phyloP scores from a whole-genome alignment of 108 stramenopile genomes.

The Conticribra guillardii region DNA sequence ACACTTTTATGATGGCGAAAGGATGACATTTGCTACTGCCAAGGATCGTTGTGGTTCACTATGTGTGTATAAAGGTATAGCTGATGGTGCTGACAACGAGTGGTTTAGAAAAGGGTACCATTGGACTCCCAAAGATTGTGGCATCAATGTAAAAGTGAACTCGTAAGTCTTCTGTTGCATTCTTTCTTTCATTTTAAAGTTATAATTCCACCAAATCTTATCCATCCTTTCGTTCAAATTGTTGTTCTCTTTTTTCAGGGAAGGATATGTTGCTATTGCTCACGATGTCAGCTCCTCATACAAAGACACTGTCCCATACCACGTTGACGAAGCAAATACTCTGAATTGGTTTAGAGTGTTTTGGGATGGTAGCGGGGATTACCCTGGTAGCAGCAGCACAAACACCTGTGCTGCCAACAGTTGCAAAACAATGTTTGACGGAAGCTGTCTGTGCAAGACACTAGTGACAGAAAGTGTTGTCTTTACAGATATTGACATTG shows the following conservation, averaged over 20 bases:
- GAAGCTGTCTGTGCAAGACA: conserved; percentile 58
- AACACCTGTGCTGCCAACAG: conserved; percentile 42
- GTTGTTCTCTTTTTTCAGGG: conserved; percentile 22
- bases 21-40: conserved; percentile 49
- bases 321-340: conserved; percentile 40
- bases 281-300: conserved; percentile 35
- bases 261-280: conserved; percentile 60
- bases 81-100: conserved; percentile 2
- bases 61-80: conserved; percentile 25
- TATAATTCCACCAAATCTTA: no score
- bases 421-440: conserved; percentile 26
- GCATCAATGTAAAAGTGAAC: conserved; percentile 41
- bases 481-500: conserved; percentile 15
- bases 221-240: not conserved
- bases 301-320: conserved; percentile 29
- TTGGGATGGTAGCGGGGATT: conserved; percentile 46
- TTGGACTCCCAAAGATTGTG: conserved; percentile 44
- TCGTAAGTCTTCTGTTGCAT: conserved; percentile 18
- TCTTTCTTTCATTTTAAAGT: no score
- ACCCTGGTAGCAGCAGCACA: conserved; percentile 37
- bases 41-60: conserved; percentile 43
- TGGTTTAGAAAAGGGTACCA: conserved; percentile 33
- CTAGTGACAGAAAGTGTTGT: conserved; percentile 44
- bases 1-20: conserved; percentile 52
- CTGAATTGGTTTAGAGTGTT: conserved; percentile 50